Evolutionary conservation across 2,329 filamentous ascomycete species (phyloP).

Genomic region (Mariannaea elegans): DNA sequence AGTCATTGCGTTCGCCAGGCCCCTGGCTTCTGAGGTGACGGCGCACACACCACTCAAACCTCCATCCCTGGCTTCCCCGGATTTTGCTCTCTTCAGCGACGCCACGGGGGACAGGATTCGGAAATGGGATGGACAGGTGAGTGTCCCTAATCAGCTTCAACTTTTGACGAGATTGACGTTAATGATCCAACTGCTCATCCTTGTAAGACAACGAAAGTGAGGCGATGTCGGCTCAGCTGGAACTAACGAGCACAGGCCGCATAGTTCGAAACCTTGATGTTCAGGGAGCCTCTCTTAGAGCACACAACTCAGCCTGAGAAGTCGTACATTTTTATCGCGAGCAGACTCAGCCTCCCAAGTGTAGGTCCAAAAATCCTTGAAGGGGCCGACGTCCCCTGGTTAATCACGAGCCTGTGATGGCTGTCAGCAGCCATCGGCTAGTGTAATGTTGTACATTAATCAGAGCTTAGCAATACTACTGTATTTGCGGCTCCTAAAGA

Average conservation of each 20-base stretch:
- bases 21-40: conserved; percentile 38
- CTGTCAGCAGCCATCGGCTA: conserved; percentile 6
- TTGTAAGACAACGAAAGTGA: conserved; percentile 1
- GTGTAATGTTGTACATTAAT: conserved; percentile 21
- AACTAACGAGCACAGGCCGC: background rate
- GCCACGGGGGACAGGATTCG: conserved; percentile 14
- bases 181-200: conserved; percentile 2
- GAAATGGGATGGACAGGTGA: conserved; percentile 12
- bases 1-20: conserved; percentile 37
- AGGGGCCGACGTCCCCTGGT: conserved; percentile 26
- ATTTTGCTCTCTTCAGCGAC: conserved; percentile 37
- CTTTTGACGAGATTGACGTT: background rate
- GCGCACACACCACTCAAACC: conserved; percentile 40
- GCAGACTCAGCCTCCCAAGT: conserved; percentile 26
- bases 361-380: conserved; percentile 16
- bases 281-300: conserved; percentile 13
- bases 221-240: conserved; percentile 12
- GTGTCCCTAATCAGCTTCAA: conserved; percentile 7
- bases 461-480: conserved; percentile 25
- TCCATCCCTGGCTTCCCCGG: conserved; percentile 48
- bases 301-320: no score
- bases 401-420: conserved; percentile 29
- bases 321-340: no score
- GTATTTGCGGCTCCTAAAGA: conserved; percentile 29
- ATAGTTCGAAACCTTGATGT: background rate